Evolutionary conservation across 176 grass and related monocot genomes (phyloP), one percentile per base, ranked within the genome.

Genomic region (Metroxylon sagu): DNA sequence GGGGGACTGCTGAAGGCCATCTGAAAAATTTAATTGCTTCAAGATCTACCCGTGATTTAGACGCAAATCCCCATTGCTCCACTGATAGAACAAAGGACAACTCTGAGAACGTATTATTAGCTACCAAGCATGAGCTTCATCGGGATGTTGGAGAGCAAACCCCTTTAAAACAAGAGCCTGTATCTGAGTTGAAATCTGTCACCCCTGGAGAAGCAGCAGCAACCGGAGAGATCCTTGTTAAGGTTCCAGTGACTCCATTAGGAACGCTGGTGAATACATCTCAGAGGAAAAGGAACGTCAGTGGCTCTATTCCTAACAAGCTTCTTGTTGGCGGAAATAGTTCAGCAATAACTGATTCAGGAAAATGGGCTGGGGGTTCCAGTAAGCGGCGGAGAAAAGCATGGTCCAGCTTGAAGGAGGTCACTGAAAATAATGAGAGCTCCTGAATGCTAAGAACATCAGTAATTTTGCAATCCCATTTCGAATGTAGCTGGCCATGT

Each of bases 351-450:
- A 29, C 4, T 25, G 52, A 23, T 71, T 70, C 69, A 62, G 53
- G 27, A 54, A 77, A 27, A 21, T 1, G 48, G 4, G 63, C 50
- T 3, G 71, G 60, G 27, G 29, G 78, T 66, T 96, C 91, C 6
- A 87, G 72, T 50, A 96, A 90, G 65, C 74, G 83, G 55, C 56
- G 66, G 68, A 96, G 91, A 67, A 96, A 77, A 54, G 80, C 77
- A 18, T 90, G 86, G 83, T 78, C 72, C 3, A 87, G 75, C 5
- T 70, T 96, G n/a, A 87, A 82, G 66, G 77, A 96, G 71, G 87
- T 87, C 8, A 76, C 81, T 62, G 68, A 89, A 60, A 80, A 63
- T 48, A 73, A 23, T 23, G 82, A 14, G 78, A 82, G 59, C 74
- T 67, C 25, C 64, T 86, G 61, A 82, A 75, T 55, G 75, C 82